Evolutionary conservation across 225 moss, liverwort and hornwort genomes (phyloP), one percentile per base, ranked within the genome.

Genomic region (Pseudisothecium myosuroides): DNA sequence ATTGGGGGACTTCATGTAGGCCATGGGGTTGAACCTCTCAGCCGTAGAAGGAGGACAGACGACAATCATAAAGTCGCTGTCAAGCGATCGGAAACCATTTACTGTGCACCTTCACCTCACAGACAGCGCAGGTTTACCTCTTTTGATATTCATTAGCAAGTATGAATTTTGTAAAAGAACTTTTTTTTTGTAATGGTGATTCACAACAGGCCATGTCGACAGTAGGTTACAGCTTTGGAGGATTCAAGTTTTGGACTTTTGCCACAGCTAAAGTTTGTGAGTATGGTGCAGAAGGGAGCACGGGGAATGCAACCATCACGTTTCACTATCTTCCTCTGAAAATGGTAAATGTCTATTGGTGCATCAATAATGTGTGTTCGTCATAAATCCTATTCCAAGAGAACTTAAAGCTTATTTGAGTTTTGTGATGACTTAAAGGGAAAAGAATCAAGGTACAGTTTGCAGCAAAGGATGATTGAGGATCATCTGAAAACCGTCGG

Each of bases 241-340:
- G 21, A 21, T 71, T 50, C 55, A 65, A 41, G n/a, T 69, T 71
- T 74, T 74, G 20, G 59, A 82, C 22, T 55, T n/a, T 54, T 59
- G 72, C 80, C 49, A 52, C 24, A 58, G 56, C 63, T 45, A 73
- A 76, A 58, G 68, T 71, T 76, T 82, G 47, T 47, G 82, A 78
- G 68, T 58, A 47, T 90, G 84, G 67, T 91, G 89, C 91, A 93
- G 92, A 88, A 28, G 81, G 80, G 80, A 87, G 85, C 68, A 85
- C 62, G 81, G 91, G 91, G 65, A 93, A 89, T 68, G 94, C 91
- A n/a, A 90, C 89, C 61, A 93, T 94, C 81, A 91, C 90, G 64
- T 93, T 93, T 76, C 91, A 93, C 76, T 94, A 94, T 73, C 90
- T 93, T 87, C 94, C 93, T 79, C 66, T 93, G 77, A 89, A 75